Base-by-base conservation (phyloP, 495 filamentous ascomycete species). In the Lentithecium fluviatile region DNA sequence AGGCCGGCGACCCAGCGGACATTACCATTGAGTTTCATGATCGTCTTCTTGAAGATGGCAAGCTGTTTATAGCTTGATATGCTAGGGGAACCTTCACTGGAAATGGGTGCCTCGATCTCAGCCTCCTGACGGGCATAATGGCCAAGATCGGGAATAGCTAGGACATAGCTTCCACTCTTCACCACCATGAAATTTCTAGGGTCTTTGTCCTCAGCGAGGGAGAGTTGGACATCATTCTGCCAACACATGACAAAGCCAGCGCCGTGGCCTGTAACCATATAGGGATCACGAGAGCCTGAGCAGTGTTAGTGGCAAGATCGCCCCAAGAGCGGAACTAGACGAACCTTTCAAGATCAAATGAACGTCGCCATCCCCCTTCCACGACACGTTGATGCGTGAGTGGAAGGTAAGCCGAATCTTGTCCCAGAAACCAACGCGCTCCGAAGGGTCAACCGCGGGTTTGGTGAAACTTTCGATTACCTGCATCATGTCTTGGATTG, bases 401-500 rank as follows among this genome's bases (percentile, higher is more conserved):
- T 99, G 94, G 70, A 95, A 91, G 66, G 86, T 91, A 17, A 99
- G 80, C 58, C 94, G 79, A 32, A 99, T 96, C 79, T 99, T 99
- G 72, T 99, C 94, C 94, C 94, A 99, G 77, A 99, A 99, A 7
- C 94, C 94, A 47, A 90, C 89, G 43, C 89, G 83, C 40, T 99
- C 94, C 0, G 93, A 97, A 5, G 89, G 88, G 74, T 97, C 94
- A 38, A 96, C 78, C 64, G 95, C 91, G 4, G 90, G 89, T 66
- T 97, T 99, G 10, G 92, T 96, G 75, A 99, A 96, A 0, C 88
- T 88, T 77, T 99, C 94, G 58, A 99, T 90, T 23, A 95, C 90
- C 84, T 97, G 96, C 94, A 99, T 99, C 89, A 97, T 96, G 68
- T 99, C 94, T 73, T 99, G 94, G 53, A 99, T 97, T 11, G 92